Percentiles rank a stretch among this genome's conserved stretches.
Evolutionary conservation across 176 grass and related monocot genomes (phyloP).

Genomic region (Stipa capillata): DNA sequence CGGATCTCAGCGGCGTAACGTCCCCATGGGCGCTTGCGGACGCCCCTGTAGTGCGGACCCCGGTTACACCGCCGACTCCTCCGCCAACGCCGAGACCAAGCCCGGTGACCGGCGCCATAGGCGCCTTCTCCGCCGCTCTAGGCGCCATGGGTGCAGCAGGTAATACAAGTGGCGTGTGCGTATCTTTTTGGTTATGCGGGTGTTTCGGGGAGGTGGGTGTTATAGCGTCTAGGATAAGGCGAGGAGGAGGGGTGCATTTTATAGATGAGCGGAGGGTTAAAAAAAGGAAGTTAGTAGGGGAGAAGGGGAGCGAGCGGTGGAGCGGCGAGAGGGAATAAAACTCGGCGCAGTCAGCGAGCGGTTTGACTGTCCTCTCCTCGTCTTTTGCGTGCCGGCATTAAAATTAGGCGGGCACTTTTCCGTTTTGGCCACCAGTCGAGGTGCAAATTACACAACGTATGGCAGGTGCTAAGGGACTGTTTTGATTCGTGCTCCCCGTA

Average conservation of each 20-base stretch:
- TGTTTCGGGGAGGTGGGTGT: not conserved
- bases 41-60: slow-evolving; percentile 59
- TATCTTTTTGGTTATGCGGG: slow-evolving; percentile 5
- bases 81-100: slow-evolving; percentile 11
- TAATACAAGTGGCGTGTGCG: slow-evolving; percentile 16
- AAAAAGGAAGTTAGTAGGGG: slow-evolving; percentile 12
- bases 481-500: no score
- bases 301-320: slow-evolving; percentile 39
- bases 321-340: slow-evolving; percentile 54
- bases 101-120: not conserved
- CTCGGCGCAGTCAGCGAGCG: slow-evolving; percentile 63
- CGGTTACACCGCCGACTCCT: not conserved
- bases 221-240: slow-evolving; percentile 22
- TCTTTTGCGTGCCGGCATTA: slow-evolving; percentile 32
- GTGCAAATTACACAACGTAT: not conserved
- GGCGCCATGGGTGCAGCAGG: slow-evolving; percentile 26
- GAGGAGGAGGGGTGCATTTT: slow-evolving; percentile 16
- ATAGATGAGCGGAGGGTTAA: slow-evolving; percentile 30
- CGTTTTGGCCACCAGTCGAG: not conserved
- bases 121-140: slow-evolving; percentile 22
- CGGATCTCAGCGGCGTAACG: slow-evolving; percentile 91
- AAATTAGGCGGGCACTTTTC: slow-evolving; percentile 25
- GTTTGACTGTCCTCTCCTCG: slow-evolving; percentile 68
- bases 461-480: not conserved
- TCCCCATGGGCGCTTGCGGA: slow-evolving; percentile 86